A percentile compares a stretch with the other conserved stretches of the same genome.
These are phyloP conservation scores for Lasiodiplodia theobromae DNA, from an alignment of 2,329 filamentous ascomycete genomes.

Conservation along the genomic window DNA sequence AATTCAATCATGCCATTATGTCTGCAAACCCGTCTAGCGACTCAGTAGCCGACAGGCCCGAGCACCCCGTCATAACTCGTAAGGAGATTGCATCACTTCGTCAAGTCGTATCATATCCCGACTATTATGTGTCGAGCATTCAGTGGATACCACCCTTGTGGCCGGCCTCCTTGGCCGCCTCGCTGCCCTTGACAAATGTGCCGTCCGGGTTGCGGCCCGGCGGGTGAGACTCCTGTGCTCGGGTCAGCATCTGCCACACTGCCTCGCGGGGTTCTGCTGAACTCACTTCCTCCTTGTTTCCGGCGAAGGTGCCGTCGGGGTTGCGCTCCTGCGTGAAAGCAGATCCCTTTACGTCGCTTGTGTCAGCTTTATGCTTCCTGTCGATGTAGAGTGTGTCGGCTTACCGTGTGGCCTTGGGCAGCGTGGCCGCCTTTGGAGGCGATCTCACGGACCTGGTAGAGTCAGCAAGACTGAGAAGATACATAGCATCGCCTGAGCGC, in stretches of 20 bases:
- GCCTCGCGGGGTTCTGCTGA: constrained; percentile 48
- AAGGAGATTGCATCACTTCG: constrained; percentile 4
- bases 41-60: neutral
- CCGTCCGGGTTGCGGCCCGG: constrained; percentile 48
- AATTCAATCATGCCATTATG: constrained; percentile 15
- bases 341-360: neutral
- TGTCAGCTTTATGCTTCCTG: neutral
- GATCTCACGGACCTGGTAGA: constrained; percentile 50
- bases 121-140: neutral
- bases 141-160: constrained; percentile 41
- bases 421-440: constrained; percentile 59
- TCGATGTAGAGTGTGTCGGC: constrained; percentile 11
- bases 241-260: constrained; percentile 23
- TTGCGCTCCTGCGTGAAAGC: constrained; percentile 40
- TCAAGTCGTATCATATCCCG: neutral
- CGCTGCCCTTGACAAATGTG: constrained; percentile 48
- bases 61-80: constrained; percentile 8
- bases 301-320: constrained; percentile 49
- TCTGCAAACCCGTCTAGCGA: neutral
- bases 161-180: constrained; percentile 48
- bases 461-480: neutral
- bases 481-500: neutral
- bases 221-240: constrained; percentile 13
- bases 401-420: constrained; percentile 36
- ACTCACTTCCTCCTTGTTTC: constrained; percentile 46